Percentiles rank a stretch among this genome's conserved stretches.
Evolutionary conservation across 441 rosid genomes (phyloP).

Genomic region (Bocquillonia castaneifolia): DNA sequence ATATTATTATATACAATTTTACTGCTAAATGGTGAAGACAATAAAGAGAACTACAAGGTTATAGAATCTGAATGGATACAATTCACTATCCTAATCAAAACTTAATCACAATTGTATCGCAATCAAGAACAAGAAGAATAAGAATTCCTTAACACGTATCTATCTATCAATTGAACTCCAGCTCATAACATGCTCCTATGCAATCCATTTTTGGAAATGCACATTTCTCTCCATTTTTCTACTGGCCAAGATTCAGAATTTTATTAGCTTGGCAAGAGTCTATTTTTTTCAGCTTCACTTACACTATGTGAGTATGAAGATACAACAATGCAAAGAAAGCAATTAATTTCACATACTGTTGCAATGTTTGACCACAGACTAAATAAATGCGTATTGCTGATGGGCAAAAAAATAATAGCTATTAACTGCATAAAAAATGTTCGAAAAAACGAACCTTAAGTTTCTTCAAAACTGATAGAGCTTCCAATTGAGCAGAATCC

Average conservation of each 20-base stretch:
- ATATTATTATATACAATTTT: slow-evolving; percentile 5
- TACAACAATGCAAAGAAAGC: neutral
- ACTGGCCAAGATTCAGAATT: slow-evolving; percentile 1
- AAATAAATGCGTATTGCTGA: neutral
- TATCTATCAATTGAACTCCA: slow-evolving; percentile 8
- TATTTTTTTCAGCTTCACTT: neutral
- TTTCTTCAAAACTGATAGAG: slow-evolving; percentile 59
- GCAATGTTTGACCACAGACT: neutral
- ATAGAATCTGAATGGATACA: slow-evolving; percentile 6
- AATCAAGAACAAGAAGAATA: neutral
- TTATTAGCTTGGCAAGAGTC: neutral
- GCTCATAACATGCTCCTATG: neutral
- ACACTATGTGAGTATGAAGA: neutral
- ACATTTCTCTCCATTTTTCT: neutral
- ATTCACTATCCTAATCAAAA: slow-evolving; percentile 3
- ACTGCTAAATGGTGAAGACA: neutral
- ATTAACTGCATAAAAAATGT: slow-evolving; percentile 1
- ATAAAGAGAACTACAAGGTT: neutral
- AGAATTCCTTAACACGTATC: neutral
- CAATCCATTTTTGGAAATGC: neutral
- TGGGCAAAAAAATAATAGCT: neutral
- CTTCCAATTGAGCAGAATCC: slow-evolving; percentile 78
- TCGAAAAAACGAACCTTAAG: slow-evolving; percentile 52
- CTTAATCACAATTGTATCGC: neutral
- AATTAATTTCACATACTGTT: slow-evolving; percentile 4